Base-by-base conservation (phyloP, 2,329 filamentous ascomycete species). In the Scedosporium boydii region DNA sequence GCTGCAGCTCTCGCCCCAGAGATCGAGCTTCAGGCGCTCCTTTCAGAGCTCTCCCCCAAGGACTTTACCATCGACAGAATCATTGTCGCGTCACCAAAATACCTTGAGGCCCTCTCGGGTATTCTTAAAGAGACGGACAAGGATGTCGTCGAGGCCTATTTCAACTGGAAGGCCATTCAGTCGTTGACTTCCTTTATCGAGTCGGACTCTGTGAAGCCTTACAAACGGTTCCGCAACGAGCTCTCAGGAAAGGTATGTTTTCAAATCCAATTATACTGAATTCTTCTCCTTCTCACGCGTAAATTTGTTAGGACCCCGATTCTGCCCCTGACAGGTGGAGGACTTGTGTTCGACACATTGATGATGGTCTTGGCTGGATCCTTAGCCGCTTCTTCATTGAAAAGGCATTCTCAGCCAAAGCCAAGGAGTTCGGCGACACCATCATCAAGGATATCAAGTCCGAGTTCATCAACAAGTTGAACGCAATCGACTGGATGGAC, bases 391-490 rank as follows among this genome's bases (percentile, higher is more conserved):
- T 90, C 74, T 91, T 87, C 65, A 79, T 90, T 1, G 82, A 90
- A 65, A 83, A 84, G 58, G 81, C 86, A 1, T 91, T 90, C 68
- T 84, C 86, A 0, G 80, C 86, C 12, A 81, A 84, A 21, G 86
- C 86, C 0, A 88, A 89, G 69, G 74, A 82, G 3, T 82, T 89
- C 56, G 87, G 87, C 16, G 85, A 90, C 63, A 80, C 85, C 61
- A 86, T 92, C 66, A 82, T 90, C n/a, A 81, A 82, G 9, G 85
- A 89, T 66, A 87, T 91, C 70, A 89, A 88, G 71, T 77, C 81
- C 16, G 80, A 84, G 21, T 91, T 90, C 67, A 80, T 82, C 3
- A 70, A 82, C 63, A 87, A 83, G 63, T 74, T 90, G 56, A 77
- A 81, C 42, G 72, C 75, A 2, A 82, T 84, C 0, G 74, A 78